Base-by-base conservation (phyloP, 2,329 filamentous ascomycete genomes). In the Fusarium buxicola region DNA sequence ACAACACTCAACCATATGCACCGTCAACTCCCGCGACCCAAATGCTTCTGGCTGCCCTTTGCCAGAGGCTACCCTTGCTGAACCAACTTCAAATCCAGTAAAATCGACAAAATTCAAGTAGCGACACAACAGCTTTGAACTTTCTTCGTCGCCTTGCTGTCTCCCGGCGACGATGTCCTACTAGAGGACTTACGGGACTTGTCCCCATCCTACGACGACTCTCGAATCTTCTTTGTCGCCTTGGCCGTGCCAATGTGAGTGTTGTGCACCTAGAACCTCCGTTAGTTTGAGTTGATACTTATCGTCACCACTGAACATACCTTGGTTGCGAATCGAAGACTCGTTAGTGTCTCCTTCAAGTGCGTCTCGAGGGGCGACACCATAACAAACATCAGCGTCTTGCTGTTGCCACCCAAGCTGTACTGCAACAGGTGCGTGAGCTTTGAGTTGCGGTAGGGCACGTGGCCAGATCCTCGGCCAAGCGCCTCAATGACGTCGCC, bases 371-470 rank as follows among this genome's bases (percentile, higher is more conserved):
- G 81, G 30, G 95, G 95, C 69, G 91, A 95, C 54, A 97, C 91
- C 94, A 98, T 98, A 75, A 98, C 92, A 76, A 99, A 97, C 95
- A 99, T 99, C 70, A 99, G 89, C 1, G 95, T 99, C 80, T 97
- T 96, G 69, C 91, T 95, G 76, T 97, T 97, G 13, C 95, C 95
- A 5, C 95, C 94, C 8, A 99, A 82, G 4, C 92, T 97, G 73
- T 95, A 96, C 85, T 98, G 92, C 32, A 99, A 84, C 41, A 99
- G 84, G 73, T 97, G 96, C 8, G 95, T 99, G 65, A 99, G 84
- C 85, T 97, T 98, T 69, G 92, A 97, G 79, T 98, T 98, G 51
- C 95, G 84, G 79, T 98, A 99, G 2, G 95, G 95, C 39, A 99
- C 87, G 72, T 97, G 94, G 7, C 85, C 86, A 53, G 90, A 92